Percentiles rank a stretch among this genome's conserved stretches.
phyloP scores from a whole-genome alignment of 2,329 filamentous ascomycete species.

The Trichophyton simii region DNA sequence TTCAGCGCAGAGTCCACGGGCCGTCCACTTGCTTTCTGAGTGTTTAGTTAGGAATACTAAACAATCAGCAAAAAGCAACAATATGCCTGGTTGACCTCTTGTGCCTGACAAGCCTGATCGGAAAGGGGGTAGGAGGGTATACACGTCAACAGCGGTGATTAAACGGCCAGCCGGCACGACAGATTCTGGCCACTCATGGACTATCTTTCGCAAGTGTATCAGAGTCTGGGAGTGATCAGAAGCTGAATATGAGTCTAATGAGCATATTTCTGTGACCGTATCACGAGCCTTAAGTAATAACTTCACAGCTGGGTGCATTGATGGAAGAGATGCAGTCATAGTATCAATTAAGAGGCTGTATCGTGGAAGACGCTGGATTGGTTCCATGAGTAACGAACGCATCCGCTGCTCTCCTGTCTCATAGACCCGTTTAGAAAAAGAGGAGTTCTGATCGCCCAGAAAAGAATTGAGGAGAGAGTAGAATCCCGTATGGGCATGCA shows the following conservation, averaged over 20 bases:
- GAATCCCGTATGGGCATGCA: constrained; percentile 78
- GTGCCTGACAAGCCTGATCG: constrained; percentile 32
- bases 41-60: constrained; percentile 65
- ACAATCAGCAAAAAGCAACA: constrained; percentile 75
- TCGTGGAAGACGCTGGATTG: constrained; percentile 82
- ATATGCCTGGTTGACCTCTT: constrained; percentile 47
- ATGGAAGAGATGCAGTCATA: constrained; percentile 73
- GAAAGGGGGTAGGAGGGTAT: constrained; percentile 65
- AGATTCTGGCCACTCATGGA: constrained; percentile 62
- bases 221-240: constrained; percentile 60
- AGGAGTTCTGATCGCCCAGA: constrained; percentile 63
- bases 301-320: constrained; percentile 72
- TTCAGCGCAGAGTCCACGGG: constrained; percentile 68
- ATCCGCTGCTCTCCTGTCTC: constrained; percentile 81
- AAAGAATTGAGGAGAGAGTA: constrained; percentile 68
- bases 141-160: constrained; percentile 66
- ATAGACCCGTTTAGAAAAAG: constrained; percentile 66
- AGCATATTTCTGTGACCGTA: constrained; percentile 92
- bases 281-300: constrained; percentile 78
- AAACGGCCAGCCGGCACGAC: constrained; percentile 65
- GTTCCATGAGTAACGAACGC: constrained; percentile 86
- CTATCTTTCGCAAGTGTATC: constrained; percentile 60
- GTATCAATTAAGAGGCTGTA: constrained; percentile 96
- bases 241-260: constrained; percentile 60
- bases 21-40: constrained; percentile 49